Base-by-base conservation (phyloP, 2,329 filamentous ascomycete species). In the Fusarium secorum region DNA sequence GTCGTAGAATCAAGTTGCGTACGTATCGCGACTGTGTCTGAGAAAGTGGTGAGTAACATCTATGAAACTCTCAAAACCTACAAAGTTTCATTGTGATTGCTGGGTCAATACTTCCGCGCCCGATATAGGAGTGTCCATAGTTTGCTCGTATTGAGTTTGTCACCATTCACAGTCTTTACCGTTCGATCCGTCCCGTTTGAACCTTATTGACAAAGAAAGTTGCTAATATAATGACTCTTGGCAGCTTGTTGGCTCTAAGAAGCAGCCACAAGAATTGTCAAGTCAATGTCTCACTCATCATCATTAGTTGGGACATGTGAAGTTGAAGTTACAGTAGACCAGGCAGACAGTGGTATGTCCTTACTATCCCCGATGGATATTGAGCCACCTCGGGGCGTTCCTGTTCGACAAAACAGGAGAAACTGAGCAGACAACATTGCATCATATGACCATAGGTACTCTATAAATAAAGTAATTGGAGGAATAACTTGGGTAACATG, bases 151-250 rank as follows among this genome's bases (percentile, higher is more conserved):
- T 18, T 32, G 32, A 32, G 33, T 45, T 57, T 58, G 24, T 60
- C 52, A 18, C 49, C 26, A 53, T 69, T 62, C 48, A 39, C 57
- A 33, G 28, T 35, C 45, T 38, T 28, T n/a, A 49, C 46, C 41
- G 30, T 64, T 48, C 45, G 49, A 54, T 14, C 58, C 54, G 49
- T 56, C 41, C 60, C 49, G 58, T 64, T 60, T 22, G 42, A 54
- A 55, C 46, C 46, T 48, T 52, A 41, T 38, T 52, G 26, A 38
- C 33, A 60, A 42, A 35, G 36, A 57, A 57, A 26, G 11, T 36
- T 46, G 44, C 26, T 28, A 20, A n/a, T 17, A 18, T 17, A 8
- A 22, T 45, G 24, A 3, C 32, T 20, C 17, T 28, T 33, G n/a
- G 49, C 39, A 20, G 18, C 22, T 38, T 39, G 30, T 44, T 63